Percentiles rank a stretch among this genome's conserved stretches.
Evolutionary conservation across 805 yeast genomes (phyloP).

Genomic region (Candida sonorensis): DNA sequence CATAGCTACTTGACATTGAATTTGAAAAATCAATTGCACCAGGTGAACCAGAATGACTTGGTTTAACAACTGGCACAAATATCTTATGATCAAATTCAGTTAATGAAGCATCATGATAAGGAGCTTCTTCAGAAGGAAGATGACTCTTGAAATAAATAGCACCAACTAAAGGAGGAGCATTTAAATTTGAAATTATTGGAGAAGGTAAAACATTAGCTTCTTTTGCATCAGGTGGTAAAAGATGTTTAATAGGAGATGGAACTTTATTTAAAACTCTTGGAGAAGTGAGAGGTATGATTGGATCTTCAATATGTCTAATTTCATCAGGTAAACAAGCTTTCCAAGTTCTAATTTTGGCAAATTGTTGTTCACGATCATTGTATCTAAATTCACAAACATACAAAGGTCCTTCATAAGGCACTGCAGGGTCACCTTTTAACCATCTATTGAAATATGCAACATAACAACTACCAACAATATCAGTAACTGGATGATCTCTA

Average conservation of each 20-base stretch:
- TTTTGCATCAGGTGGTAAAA: constrained; percentile 69
- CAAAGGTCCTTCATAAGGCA: constrained; percentile 73
- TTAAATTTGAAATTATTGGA: constrained; percentile 71
- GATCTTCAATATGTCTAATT: constrained; percentile 79
- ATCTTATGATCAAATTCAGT: constrained; percentile 21
- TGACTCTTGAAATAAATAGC: constrained; percentile 78
- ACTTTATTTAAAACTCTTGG: constrained; percentile 65
- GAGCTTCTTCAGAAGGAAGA: constrained; percentile 75
- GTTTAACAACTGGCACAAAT: constrained; percentile 25
- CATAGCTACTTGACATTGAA: too few species aligned
- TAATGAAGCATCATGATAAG: constrained; percentile 34
- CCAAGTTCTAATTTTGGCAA: constrained; percentile 96
- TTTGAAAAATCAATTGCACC: constrained; percentile 4
- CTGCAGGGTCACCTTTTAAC: constrained; percentile 89
- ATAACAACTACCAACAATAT: constrained; percentile 88
- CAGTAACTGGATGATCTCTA: constrained; percentile 85
- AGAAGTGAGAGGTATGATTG: constrained; percentile 58
- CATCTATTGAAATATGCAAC: constrained; percentile 92
- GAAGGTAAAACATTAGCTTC: constrained; percentile 73
- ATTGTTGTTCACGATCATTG: constrained; percentile 82
- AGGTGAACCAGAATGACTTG: constrained; percentile 11
- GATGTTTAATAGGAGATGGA: constrained; percentile 77
- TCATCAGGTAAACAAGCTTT: constrained; percentile 98
- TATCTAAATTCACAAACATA: constrained; percentile 94
- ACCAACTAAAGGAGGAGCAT: constrained; percentile 93